Percentiles rank a stretch among this genome's conserved stretches.
Conservation (phyloP, 2,329 filamentous ascomycete species). For the Pseudogymnoascus sp. region DNA sequence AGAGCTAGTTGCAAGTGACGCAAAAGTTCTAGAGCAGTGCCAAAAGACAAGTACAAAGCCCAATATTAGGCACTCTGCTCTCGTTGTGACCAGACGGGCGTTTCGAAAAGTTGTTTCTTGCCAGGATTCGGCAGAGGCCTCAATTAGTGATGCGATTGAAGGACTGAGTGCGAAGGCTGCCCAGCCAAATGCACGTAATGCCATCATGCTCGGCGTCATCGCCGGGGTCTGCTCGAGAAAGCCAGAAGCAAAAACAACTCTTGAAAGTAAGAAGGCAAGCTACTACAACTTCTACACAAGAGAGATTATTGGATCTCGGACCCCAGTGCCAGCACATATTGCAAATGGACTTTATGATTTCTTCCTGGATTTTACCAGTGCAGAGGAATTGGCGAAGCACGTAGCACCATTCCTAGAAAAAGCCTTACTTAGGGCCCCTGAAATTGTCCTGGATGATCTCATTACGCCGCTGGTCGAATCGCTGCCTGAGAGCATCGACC, state of each 20-base stretch:
- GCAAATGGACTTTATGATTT: conserved; percentile 72
- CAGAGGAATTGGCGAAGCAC: conserved; percentile 68
- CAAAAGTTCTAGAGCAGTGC: conserved; percentile 71
- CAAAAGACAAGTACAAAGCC: conserved; percentile 56
- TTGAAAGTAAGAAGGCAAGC: conserved; percentile 61
- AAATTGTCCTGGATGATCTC: conserved; percentile 76
- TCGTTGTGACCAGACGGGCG: conserved; percentile 71
- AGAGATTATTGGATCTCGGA: conserved; percentile 76
- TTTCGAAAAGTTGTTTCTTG: conserved; percentile 67
- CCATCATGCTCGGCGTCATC: conserved; percentile 73
- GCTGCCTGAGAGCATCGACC: conserved; percentile 63
- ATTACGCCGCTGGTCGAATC: conserved; percentile 65
- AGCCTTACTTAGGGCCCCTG: conserved; percentile 77
- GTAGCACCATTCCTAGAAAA: conserved; percentile 81
- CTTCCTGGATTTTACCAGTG: conserved; percentile 65
- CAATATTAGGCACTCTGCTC: conserved; percentile 63
- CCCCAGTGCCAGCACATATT: conserved; percentile 62
- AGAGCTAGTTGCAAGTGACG: conserved; percentile 61
- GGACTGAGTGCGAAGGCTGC: conserved; percentile 62
- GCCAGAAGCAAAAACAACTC: conserved; percentile 49
- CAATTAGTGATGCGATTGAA: conserved; percentile 55
- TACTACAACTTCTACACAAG: conserved; percentile 79
- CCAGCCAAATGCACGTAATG: conserved; percentile 60
- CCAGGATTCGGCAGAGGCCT: conserved; percentile 17
- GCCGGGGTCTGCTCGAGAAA: conserved; percentile 79